Evolutionary conservation across 2,329 filamentous ascomycete genomes (phyloP).

Genomic region (Diaporthe caulivora): DNA sequence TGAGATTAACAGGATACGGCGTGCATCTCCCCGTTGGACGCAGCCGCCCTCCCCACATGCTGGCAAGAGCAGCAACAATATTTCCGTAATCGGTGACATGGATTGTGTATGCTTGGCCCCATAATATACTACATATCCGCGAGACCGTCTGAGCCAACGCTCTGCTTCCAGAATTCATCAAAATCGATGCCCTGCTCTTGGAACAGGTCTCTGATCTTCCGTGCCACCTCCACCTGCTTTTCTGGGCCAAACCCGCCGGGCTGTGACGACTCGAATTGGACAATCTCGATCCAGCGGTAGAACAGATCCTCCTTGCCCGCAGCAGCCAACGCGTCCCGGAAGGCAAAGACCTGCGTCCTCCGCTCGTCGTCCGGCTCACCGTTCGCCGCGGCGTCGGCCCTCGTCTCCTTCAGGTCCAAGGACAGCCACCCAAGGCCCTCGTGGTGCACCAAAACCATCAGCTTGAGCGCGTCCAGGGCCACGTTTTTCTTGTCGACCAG

Average conservation of each 20-base stretch:
- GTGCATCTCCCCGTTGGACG: background rate
- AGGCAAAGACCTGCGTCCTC: constrained; percentile 81
- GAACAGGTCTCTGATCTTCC: constrained; percentile 82
- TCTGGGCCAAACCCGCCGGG: constrained; percentile 84
- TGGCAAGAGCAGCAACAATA: background rate
- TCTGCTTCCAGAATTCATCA: constrained; percentile 80
- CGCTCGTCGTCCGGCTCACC: constrained; percentile 70
- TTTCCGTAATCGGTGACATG: background rate
- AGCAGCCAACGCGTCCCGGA: constrained; percentile 79
- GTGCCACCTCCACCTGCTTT: constrained; percentile 77
- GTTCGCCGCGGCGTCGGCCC: constrained; percentile 45
- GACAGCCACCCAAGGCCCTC: constrained; percentile 79
- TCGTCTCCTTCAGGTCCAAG: constrained; percentile 67
- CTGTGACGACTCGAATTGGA: constrained; percentile 86
- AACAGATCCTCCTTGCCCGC: constrained; percentile 91
- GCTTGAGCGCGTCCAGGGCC: constrained; percentile 76
- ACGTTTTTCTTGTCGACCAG: constrained; percentile 74
- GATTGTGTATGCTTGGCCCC: background rate
- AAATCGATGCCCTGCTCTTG: constrained; percentile 83
- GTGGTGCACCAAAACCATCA: constrained; percentile 77
- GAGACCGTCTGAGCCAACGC: constrained; percentile 56
- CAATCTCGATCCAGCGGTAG: constrained; percentile 91
- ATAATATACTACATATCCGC: constrained; percentile 44
- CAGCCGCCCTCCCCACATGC: no score
- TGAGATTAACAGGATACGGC: constrained; percentile 8